phyloP scores from a whole-genome alignment of 2,329 filamentous ascomycete species.

The Sporothrix schenckii region DNA sequence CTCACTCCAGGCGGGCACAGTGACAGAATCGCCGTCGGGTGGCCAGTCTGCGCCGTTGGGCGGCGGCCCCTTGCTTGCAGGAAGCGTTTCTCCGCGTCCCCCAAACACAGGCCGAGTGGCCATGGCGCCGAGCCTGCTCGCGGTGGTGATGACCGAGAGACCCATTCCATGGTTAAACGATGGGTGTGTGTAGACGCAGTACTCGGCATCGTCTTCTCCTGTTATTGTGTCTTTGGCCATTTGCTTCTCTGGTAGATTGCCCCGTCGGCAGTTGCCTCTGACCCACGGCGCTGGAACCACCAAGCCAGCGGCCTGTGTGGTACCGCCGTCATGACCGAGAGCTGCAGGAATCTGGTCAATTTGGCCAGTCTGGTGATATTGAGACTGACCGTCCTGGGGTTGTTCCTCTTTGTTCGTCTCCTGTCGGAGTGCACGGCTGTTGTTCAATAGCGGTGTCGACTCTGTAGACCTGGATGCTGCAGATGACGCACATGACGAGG shows the following conservation, averaged over 20 bases:
- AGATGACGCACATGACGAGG: not conserved
- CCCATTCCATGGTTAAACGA: conserved; percentile 15
- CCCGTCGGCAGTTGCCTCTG: conserved; percentile 1
- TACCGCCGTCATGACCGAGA: not conserved
- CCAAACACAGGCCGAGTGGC: conserved; percentile 21
- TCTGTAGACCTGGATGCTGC: not conserved
- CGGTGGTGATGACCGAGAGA: conserved; percentile 28
- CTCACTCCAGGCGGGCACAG: conserved; percentile 30
- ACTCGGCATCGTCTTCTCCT: not conserved
- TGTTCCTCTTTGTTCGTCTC: not conserved
- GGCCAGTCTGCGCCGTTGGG: not conserved
- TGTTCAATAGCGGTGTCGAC: not conserved
- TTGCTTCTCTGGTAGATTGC: not conserved
- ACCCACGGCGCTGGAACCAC: conserved; percentile 2
- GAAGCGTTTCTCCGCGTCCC: not conserved
- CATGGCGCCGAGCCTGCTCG: not conserved
- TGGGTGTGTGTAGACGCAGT: conserved; percentile 21
- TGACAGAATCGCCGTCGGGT: not conserved
- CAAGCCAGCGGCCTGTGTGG: not conserved
- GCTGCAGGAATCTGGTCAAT: not conserved
- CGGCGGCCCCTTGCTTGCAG: not conserved
- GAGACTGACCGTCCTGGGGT: not conserved
- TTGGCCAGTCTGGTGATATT: not conserved
- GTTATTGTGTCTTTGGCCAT: not conserved
- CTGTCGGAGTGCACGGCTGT: not conserved